Conservation (phyloP, 805 yeast genomes). For the Torulaspora quercuum region DNA sequence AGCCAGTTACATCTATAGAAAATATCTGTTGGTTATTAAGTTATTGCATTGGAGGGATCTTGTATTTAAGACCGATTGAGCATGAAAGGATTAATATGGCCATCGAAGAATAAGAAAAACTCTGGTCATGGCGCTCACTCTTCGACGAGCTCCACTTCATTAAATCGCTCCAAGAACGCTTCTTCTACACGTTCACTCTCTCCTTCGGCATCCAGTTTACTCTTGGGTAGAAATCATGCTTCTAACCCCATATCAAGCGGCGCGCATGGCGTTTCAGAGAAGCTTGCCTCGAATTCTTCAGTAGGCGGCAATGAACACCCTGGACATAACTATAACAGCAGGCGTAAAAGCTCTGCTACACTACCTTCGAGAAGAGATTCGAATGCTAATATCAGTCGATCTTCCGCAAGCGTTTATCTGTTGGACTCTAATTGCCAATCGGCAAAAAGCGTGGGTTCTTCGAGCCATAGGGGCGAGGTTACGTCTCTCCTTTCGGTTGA, state of each 20-base stretch:
- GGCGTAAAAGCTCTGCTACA: conserved; percentile 16
- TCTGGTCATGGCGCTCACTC: conserved; percentile 6
- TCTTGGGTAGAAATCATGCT: not conserved
- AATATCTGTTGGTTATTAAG: conserved; percentile 1
- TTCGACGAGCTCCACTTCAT: conserved; percentile 3
- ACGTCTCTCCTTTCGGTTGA: conserved; percentile 5
- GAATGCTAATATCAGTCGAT: conserved; percentile 12
- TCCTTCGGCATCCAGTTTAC: conserved; percentile 5
- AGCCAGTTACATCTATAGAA: not conserved
- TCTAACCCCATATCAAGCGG: conserved; percentile 2
- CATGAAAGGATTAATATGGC: conserved; percentile 29
- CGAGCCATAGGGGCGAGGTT: conserved; percentile 4
- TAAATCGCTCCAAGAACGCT: conserved; percentile 1
- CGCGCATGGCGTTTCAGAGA: not conserved
- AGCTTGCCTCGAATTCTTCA: conserved; percentile 1
- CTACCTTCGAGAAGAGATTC: conserved; percentile 12
- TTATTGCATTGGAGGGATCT: conserved; percentile 1
- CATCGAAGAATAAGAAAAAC: conserved; percentile 22
- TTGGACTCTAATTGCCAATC: conserved; percentile 8
- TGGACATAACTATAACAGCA: conserved; percentile 3
- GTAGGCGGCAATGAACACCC: conserved; percentile 6
- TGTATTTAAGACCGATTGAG: conserved; percentile 5
- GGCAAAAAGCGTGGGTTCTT: conserved; percentile 8
- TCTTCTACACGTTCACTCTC: conserved; percentile 9
- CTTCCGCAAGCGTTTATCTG: conserved; percentile 11